phyloP scores from a whole-genome alignment of 352 stramenopile species.

The Phytophthora litchii region DNA sequence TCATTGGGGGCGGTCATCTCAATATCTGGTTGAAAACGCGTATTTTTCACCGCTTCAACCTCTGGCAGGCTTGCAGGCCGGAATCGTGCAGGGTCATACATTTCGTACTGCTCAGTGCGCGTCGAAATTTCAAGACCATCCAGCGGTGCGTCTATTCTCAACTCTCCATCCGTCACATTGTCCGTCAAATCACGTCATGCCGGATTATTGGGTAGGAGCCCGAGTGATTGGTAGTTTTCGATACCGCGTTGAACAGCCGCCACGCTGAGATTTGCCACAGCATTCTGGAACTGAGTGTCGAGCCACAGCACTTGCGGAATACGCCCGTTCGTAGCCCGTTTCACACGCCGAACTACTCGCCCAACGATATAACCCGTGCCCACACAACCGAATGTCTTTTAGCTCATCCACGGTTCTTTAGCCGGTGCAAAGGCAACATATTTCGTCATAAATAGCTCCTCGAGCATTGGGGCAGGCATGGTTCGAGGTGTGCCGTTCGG shows the following conservation, averaged over 20 bases:
- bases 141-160: conserved; percentile 6
- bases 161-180: conserved; percentile 7
- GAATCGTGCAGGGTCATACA: conserved; percentile 8
- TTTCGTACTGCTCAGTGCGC: conserved; percentile 3
- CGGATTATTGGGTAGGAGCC: background rate
- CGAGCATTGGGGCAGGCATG: background rate
- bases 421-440: background rate
- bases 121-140: conserved; percentile 8
- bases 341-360: background rate
- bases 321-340: background rate
- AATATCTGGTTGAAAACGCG: conserved; percentile 1
- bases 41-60: conserved; percentile 3
- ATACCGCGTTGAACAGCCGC: conserved; percentile 6
- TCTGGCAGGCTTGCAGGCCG: conserved; percentile 15
- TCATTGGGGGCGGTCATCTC: conserved; percentile 7
- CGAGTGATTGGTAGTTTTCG: conserved; percentile 9
- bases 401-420: conserved; percentile 1
- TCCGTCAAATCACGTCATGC: conserved; percentile 12
- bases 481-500: background rate
- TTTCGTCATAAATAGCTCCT: conserved; percentile 2
- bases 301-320: conserved; percentile 7
- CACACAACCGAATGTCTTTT: background rate
- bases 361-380: conserved; percentile 11
- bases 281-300: conserved; percentile 4
- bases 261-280: conserved; percentile 1